Evolutionary conservation across 495 filamentous ascomycete genomes (phyloP).

Genomic region (Neurospora sp.): DNA sequence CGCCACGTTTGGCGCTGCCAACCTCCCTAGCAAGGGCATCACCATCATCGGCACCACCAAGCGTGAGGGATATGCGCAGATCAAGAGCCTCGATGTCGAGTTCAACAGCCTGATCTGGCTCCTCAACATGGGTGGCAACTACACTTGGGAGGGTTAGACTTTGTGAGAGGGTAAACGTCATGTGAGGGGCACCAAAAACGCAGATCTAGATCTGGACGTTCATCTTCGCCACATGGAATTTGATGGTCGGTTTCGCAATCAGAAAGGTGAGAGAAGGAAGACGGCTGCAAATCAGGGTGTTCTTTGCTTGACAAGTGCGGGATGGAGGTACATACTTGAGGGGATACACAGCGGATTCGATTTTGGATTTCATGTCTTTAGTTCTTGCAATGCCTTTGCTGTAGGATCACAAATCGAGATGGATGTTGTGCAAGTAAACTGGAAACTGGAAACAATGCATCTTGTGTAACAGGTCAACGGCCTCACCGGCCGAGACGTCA

Average conservation of each 20-base stretch:
- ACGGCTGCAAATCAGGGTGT: not conserved
- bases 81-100: constrained; percentile 24
- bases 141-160: constrained; percentile 23
- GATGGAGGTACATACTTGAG: not conserved
- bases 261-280: not conserved
- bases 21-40: constrained; percentile 20
- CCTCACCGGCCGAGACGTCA: not conserved
- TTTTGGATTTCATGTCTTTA: not conserved
- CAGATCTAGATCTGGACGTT: not conserved
- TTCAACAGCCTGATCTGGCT: constrained; percentile 31
- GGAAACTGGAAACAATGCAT: not conserved
- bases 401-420: not conserved
- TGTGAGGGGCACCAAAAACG: not conserved
- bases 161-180: not conserved
- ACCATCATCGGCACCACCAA: constrained; percentile 25
- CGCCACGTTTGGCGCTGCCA: constrained; percentile 27
- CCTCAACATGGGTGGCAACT: constrained; percentile 27
- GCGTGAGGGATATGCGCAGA: constrained; percentile 19
- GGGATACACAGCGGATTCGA: not conserved
- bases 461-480: not conserved
- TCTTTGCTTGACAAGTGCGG: not conserved
- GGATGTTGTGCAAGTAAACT: not conserved
- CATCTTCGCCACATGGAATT: not conserved
- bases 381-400: not conserved
- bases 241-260: not conserved